Base-by-base conservation (phyloP, 2,329 filamentous ascomycete species). In the Xylariomycetidae sp. region DNA sequence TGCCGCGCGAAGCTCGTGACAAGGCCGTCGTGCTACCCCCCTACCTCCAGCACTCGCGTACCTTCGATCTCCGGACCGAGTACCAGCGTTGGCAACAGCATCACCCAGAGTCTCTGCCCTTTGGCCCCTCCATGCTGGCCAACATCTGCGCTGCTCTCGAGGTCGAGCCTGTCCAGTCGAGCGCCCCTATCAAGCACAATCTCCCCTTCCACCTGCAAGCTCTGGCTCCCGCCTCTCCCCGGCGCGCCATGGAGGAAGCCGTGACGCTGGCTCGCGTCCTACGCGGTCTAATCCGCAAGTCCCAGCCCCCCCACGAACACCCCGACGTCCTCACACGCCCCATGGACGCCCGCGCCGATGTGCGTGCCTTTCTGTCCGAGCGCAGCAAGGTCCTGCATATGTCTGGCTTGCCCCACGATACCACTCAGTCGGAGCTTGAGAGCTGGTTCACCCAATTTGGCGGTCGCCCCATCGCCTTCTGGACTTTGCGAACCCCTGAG, bases 401-500 rank as follows among this genome's bases (percentile, higher is more conserved):
- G 81, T 95, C 89, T 53, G 92, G 92, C 30, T 74, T 98, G 32
- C 92, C 92, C 27, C 92, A 98, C 59, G 92, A 98, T 53, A 98
- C 92, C 22, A 98, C 92, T 2, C 92, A 98, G 65, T 96, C 90
- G 4, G 92, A 98, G 67, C 75, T 98, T 16, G 92, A 98, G 68
- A 95, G 89, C 65, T 98, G 92, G 92, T 98, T 96, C 59, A 98
- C 92, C 19, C 92, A 98, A 63, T 98, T 95, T 57, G 92, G 92
- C 44, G 92, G 92, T 31, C 85, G 92, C 26, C 92, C 92, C 19
- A 98, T 98, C 65, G 92, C 92, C 14, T 98, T 98, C 67, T 98
- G 92, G 92, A 98, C 92, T 13, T 74, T 98, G 31, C 85, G 90
- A 42, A 98, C 92, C 10, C 92, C 92, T 3, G 92, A 98, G 63